These are phyloP conservation scores for Botrytis porri DNA, from an alignment of 2,329 filamentous ascomycete genomes.

Conservation along the genomic window DNA sequence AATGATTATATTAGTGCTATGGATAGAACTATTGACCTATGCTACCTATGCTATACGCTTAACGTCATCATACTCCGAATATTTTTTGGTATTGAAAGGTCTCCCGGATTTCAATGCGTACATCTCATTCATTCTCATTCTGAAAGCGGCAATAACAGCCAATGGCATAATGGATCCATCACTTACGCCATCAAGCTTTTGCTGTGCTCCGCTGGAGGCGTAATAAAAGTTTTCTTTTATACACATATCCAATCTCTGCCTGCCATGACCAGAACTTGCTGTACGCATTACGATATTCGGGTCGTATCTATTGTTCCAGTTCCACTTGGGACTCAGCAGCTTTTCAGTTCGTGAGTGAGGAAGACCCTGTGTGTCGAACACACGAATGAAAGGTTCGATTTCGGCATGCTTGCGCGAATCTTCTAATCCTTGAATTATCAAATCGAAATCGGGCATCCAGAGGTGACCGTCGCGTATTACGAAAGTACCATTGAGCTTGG, in stretches of 20 bases:
- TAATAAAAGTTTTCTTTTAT: neutral
- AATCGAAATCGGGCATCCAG: neutral
- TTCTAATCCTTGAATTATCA: neutral
- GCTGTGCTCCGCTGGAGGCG: no score
- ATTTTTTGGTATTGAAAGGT: neutral
- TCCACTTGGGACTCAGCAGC: neutral
- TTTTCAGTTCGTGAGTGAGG: neutral
- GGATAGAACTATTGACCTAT: neutral
- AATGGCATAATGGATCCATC: neutral
- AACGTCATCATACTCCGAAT: neutral
- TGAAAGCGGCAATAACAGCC: neutral
- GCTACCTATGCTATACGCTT: neutral
- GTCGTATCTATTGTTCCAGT: constrained; percentile 5
- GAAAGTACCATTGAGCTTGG: neutral
- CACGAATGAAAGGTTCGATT: constrained; percentile 18
- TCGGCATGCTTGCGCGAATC: neutral
- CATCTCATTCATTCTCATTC: constrained; percentile 1
- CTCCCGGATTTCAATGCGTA: neutral
- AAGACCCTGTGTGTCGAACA: neutral
- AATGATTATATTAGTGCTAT: neutral
- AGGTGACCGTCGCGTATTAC: neutral
- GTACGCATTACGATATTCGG: constrained; percentile 12
- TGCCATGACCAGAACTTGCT: constrained; percentile 17
- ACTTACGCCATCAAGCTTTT: neutral
- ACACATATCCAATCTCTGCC: constrained; percentile 19